Evolutionary conservation across 2,329 filamentous ascomycete species (phyloP), one percentile per base, ranked within the genome.

Genomic region (Cladosporium sphaerospermum): DNA sequence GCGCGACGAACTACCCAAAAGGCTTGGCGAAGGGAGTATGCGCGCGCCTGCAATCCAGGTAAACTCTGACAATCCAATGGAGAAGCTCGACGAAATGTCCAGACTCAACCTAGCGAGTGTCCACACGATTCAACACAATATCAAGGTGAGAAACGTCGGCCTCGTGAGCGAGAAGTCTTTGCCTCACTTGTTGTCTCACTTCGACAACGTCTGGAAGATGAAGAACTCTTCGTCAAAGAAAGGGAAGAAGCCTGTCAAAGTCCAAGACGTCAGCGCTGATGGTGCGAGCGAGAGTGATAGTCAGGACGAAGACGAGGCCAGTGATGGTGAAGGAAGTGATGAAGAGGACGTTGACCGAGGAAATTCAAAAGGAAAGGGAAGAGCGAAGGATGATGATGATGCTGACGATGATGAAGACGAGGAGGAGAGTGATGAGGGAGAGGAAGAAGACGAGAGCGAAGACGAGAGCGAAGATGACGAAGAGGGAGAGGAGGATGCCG

Each of bases 111-210:
- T 57, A 13, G 56, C 44, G 3, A 56, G 57, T 10, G 41, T 59
- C 4, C 50, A 61, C 23, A 64, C 57, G 0, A 56, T 66, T 11
- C 43, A 65, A 19, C 59, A 62, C 41, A 62, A 62, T 18, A 34
- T 63, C 16, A 62, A 61, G 34, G 61, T 62, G 0, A 58, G 53
- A n/a, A 13, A 39, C 3, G 53, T 59, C 36, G 63, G 63, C 1
- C 55, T 50, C 11, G 59, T 64, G 3, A 52, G 57, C 37, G 40
- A 31, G 1, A 34, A 46, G 5, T 62, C 53, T 4, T 11, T 55
- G 28, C 23, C 34, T 1, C 31, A 33, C 0, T 34, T 61, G 8
- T 19, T 28, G 2, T 19, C 4, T 3, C 54, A 57, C 33, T 61
- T 54, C 9, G 9, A 9, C 6, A 40, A 32, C 13, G 45, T 48